Conservation (phyloP, 1,139 yeast genomes). For the Eremothecium gossypii region DNA sequence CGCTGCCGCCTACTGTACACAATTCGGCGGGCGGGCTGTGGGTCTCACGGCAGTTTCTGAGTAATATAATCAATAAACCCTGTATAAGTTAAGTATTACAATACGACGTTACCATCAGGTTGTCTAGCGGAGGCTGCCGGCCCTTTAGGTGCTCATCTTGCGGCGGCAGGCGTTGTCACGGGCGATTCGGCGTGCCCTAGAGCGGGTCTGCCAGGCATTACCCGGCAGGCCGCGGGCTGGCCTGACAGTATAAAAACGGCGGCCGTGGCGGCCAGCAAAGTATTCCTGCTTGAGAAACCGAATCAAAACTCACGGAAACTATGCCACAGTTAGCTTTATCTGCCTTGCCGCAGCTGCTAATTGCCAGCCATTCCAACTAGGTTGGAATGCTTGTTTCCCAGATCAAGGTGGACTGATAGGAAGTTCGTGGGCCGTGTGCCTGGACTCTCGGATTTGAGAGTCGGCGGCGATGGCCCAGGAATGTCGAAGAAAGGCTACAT, state of each 20-base stretch:
- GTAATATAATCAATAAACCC: constrained; percentile 1
- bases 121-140: neutral
- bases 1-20: neutral
- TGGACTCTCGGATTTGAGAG: constrained; percentile 6
- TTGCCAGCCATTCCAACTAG: constrained; percentile 30
- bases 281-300: constrained; percentile 18
- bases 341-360: constrained; percentile 30
- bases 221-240: neutral
- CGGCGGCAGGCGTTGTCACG: neutral
- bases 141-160: neutral
- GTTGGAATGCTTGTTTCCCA: constrained; percentile 31
- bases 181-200: neutral
- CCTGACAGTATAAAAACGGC: neutral
- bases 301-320: constrained; percentile 31
- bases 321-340: constrained; percentile 32
- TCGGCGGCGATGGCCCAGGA: constrained; percentile 27
- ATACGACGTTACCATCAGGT: constrained; percentile 6
- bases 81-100: constrained; percentile 8
- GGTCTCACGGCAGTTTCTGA: neutral
- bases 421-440: constrained; percentile 31
- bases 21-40: neutral
- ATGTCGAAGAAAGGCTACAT: constrained; percentile 33
- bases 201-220: neutral
- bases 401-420: constrained; percentile 31
- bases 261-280: neutral